phyloP scores from a whole-genome alignment of 345 rosid species.

The Noccaea caerulescens region DNA sequence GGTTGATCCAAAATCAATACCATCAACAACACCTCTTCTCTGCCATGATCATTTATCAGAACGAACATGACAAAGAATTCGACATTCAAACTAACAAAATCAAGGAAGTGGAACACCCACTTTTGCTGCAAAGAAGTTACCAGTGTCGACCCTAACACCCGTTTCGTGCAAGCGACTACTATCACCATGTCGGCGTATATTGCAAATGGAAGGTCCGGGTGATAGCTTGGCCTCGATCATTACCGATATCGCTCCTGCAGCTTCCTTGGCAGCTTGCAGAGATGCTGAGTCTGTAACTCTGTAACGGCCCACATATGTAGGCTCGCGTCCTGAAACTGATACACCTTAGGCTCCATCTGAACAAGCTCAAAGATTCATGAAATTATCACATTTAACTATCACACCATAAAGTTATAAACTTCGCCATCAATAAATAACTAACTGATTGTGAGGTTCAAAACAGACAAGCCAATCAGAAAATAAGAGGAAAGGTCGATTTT shows the following conservation, averaged over 20 bases:
- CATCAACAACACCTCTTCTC: constrained; percentile 94
- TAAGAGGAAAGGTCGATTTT: neutral
- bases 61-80: constrained; percentile 3
- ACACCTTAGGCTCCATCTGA: constrained; percentile 43
- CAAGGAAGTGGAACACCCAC: constrained; percentile 44
- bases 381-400: constrained; percentile 6
- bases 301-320: constrained; percentile 72
- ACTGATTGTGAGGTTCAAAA: neutral
- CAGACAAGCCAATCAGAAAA: neutral
- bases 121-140: constrained; percentile 97
- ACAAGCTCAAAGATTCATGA: constrained; percentile 32
- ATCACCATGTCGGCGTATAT: constrained; percentile 88
- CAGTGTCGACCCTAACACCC: constrained; percentile 94
- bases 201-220: constrained; percentile 89
- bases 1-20: constrained; percentile 94
- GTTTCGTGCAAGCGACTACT: constrained; percentile 87
- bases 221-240: constrained; percentile 93
- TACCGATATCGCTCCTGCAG: constrained; percentile 80
- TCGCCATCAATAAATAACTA: constrained; percentile 19
- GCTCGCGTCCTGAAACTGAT: constrained; percentile 60
- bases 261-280: constrained; percentile 86
- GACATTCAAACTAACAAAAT: constrained; percentile 14
- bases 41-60: constrained; percentile 43
- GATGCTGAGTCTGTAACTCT: constrained; percentile 85
- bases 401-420: neutral